These are phyloP conservation scores for Russula sp. DNA, from an alignment of 768 basidiomycete genomes.

Conservation along the genomic window DNA sequence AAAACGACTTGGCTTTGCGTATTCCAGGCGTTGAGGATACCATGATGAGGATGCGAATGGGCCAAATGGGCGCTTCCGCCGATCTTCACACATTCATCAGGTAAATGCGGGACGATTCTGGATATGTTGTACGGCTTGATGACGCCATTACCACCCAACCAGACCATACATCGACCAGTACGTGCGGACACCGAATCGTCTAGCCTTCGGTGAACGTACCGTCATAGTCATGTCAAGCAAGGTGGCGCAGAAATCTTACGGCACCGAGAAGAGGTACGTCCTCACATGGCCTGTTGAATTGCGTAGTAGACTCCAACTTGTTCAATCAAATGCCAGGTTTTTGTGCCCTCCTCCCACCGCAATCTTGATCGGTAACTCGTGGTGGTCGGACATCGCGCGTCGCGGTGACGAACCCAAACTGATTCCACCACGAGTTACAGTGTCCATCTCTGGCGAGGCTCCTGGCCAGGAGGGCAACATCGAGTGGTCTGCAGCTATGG, in stretches of 20 bases:
- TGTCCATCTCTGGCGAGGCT: conserved; percentile 91
- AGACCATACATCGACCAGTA: conserved; percentile 86
- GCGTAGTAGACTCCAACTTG: conserved; percentile 4
- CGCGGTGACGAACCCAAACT: conserved; percentile 72
- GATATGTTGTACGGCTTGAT: neutral
- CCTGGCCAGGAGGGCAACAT: conserved; percentile 80
- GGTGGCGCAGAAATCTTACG: conserved; percentile 96
- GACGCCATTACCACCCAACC: conserved; percentile 27
- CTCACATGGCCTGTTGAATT: conserved; percentile 14
- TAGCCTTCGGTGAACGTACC: conserved; percentile 89
- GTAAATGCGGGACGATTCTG: conserved; percentile 39
- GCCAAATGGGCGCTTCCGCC: conserved; percentile 53
- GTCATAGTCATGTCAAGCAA: conserved; percentile 97
- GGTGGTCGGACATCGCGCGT: conserved; percentile 84
- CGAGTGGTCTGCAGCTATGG: conserved; percentile 84
- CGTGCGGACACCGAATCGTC: conserved; percentile 76
- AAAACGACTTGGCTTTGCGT: conserved; percentile 56
- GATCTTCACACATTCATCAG: conserved; percentile 81
- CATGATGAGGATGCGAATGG: conserved; percentile 60
- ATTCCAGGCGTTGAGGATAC: conserved; percentile 63
- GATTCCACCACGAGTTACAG: conserved; percentile 74
- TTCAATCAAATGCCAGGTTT: conserved; percentile 51
- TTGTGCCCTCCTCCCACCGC: conserved; percentile 93
- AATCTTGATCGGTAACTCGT: conserved; percentile 89
- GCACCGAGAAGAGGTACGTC: conserved; percentile 86